phyloP scores from a whole-genome alignment of 75 land plant species.

The Chamaecyparis obtusa region DNA sequence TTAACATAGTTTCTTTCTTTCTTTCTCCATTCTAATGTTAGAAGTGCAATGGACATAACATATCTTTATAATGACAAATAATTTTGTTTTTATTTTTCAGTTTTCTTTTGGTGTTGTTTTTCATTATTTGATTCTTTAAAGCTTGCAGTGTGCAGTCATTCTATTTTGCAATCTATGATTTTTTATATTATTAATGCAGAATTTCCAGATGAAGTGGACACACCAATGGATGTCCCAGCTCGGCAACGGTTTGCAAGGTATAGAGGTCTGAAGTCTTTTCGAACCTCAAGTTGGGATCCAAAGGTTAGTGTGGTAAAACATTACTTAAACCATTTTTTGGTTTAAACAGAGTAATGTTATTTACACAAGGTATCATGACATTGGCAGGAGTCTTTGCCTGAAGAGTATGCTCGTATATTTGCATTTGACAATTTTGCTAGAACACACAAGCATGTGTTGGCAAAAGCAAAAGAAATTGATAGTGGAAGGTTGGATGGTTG shows the following conservation, averaged over 20 bases:
- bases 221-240: slow-evolving; percentile 82
- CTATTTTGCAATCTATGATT: neutral
- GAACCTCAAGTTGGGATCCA: slow-evolving; percentile 93
- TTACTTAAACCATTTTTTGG: neutral
- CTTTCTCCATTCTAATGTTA: too few relatives aligned
- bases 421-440: slow-evolving; percentile 80
- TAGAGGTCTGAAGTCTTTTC: slow-evolving; percentile 89
- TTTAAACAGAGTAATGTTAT: neutral
- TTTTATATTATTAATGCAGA: slow-evolving; percentile 44
- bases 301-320: slow-evolving; percentile 42
- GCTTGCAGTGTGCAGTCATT: too few relatives aligned
- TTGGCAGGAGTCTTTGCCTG: slow-evolving; percentile 86
- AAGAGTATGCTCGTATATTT: slow-evolving; percentile 85
- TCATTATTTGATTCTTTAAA: too few relatives aligned
- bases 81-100: neutral
- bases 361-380: neutral
- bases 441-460: slow-evolving; percentile 77
- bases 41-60: neutral
- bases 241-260: slow-evolving; percentile 83
- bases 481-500: slow-evolving; percentile 33
- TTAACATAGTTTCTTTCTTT: too few relatives aligned
- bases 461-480: slow-evolving; percentile 64
- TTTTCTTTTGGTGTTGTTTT: neutral
- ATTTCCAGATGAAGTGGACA: slow-evolving; percentile 96
- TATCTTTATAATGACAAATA: neutral